Percentiles rank a stretch among this genome's conserved stretches.
These are phyloP conservation scores for Trametes sanguinea DNA, from an alignment of 768 basidiomycete genomes.

Conservation along the genomic window DNA sequence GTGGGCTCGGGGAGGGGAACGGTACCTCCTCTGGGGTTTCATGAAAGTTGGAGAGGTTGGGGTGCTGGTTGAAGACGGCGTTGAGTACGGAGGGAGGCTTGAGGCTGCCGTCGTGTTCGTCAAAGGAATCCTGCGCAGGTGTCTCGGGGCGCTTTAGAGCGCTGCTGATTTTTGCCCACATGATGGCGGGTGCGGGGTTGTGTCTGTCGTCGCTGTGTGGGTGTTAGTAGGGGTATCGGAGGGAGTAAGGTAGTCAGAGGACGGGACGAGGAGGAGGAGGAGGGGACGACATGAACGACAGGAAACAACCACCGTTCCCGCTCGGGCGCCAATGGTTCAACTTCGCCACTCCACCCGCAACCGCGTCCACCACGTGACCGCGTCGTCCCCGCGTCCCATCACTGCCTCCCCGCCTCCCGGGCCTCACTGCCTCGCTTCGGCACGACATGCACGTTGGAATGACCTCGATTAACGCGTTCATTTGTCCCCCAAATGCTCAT, in stretches of 20 bases:
- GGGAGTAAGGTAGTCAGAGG: not conserved
- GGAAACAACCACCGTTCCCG: slow-evolving; percentile 1
- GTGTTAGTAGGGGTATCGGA: not conserved
- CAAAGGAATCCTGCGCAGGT: slow-evolving; percentile 19
- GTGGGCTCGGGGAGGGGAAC: slow-evolving; percentile 40
- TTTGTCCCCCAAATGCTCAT: no score
- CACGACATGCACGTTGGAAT: no score
- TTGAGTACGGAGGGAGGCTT: slow-evolving; percentile 40
- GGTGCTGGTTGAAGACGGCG: slow-evolving; percentile 60
- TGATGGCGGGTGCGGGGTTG: slow-evolving; percentile 25
- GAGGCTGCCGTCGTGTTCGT: slow-evolving; percentile 21
- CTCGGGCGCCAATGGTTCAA: slow-evolving; percentile 18
- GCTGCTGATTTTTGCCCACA: slow-evolving; percentile 67
- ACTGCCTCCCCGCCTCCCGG: not conserved
- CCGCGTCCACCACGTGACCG: slow-evolving; percentile 22
- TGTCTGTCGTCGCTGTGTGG: slow-evolving; percentile 8
- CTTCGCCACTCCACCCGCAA: slow-evolving; percentile 1
- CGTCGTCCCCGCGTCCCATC: not conserved
- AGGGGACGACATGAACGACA: slow-evolving; percentile 19
- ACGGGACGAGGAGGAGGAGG: not conserved
- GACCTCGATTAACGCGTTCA: no score
- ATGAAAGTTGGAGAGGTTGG: slow-evolving; percentile 61
- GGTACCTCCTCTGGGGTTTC: slow-evolving; percentile 31
- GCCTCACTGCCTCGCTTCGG: no score
- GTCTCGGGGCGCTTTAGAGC: slow-evolving; percentile 48